Evolutionary conservation across 768 basidiomycete species (phyloP).

Genomic region (Gyrodon lividus): DNA sequence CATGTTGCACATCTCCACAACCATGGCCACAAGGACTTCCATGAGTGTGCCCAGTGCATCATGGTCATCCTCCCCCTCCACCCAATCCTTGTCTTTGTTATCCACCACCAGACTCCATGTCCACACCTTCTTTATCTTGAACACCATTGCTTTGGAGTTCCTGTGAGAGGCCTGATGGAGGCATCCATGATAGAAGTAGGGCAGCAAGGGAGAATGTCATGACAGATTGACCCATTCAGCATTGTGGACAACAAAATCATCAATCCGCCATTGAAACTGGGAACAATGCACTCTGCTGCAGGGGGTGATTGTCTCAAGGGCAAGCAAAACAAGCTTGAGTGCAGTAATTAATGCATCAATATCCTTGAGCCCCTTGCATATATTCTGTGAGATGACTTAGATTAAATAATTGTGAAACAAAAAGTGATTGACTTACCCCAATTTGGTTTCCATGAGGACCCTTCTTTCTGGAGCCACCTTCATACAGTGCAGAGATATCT

Average conservation of each 20-base stretch:
- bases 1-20: no score
- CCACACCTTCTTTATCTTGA: constrained; percentile 5
- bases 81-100: no score
- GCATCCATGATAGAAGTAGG: constrained; percentile 5
- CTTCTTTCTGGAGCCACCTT: background rate
- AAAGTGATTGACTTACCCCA: background rate
- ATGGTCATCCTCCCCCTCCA: no score
- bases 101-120: no score
- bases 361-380: background rate
- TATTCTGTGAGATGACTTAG: background rate
- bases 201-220: background rate
- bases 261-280: constrained; percentile 1
- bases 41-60: no score
- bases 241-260: constrained; percentile 6
- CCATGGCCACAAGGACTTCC: no score
- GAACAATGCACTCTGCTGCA: background rate
- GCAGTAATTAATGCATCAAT: background rate
- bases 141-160: background rate
- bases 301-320: background rate
- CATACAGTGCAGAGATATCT: background rate
- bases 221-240: constrained; percentile 5
- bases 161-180: background rate
- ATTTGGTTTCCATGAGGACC: background rate
- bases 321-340: background rate
- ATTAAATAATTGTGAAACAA: background rate